Conservation (phyloP, 2,329 filamentous ascomycete species). For the Pyrenophora seminiperda region DNA sequence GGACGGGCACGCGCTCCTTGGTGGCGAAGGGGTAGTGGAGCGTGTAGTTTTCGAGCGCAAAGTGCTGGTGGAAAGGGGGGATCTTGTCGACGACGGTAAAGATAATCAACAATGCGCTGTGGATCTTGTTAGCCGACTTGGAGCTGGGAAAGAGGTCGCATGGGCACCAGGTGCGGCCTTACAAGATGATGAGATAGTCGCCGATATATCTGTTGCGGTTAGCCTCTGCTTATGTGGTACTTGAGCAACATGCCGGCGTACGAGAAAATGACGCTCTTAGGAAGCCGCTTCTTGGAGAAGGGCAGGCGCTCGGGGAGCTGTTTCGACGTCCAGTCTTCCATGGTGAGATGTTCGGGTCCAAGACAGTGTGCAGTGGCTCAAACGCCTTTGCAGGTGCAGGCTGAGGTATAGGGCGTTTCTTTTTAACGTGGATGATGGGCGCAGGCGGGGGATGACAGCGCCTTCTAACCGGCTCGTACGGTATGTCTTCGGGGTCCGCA, state of each 20-base stretch:
- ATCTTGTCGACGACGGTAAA: constrained; percentile 61
- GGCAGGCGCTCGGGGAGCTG: constrained; percentile 55
- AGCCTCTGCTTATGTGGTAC: constrained; percentile 17
- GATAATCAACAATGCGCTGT: constrained; percentile 56
- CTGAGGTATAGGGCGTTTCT: neutral
- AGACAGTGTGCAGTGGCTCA: constrained; percentile 1
- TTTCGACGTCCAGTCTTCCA: constrained; percentile 45
- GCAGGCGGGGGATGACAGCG: constrained; percentile 10
- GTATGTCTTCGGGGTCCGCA: constrained; percentile 18
- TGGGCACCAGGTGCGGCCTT: constrained; percentile 36
- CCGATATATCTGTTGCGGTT: constrained; percentile 56
- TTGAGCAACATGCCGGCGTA: constrained; percentile 39
- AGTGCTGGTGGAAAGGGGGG: constrained; percentile 63
- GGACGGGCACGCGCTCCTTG: constrained; percentile 60
- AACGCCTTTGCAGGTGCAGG: constrained; percentile 11
- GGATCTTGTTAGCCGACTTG: constrained; percentile 14
- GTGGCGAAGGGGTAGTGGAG: constrained; percentile 63
- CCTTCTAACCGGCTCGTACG: constrained; percentile 3
- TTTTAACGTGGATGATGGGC: constrained; percentile 8
- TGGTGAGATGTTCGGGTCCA: constrained; percentile 33
- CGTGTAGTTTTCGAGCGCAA: constrained; percentile 61
- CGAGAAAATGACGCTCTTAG: constrained; percentile 59
- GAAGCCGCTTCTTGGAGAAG: constrained; percentile 59
- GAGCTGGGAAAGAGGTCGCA: constrained; percentile 42
- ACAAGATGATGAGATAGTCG: constrained; percentile 66